Evolutionary conservation across 352 stramenopile species (phyloP).

Genomic region (Thraustochytrium striatum): DNA sequence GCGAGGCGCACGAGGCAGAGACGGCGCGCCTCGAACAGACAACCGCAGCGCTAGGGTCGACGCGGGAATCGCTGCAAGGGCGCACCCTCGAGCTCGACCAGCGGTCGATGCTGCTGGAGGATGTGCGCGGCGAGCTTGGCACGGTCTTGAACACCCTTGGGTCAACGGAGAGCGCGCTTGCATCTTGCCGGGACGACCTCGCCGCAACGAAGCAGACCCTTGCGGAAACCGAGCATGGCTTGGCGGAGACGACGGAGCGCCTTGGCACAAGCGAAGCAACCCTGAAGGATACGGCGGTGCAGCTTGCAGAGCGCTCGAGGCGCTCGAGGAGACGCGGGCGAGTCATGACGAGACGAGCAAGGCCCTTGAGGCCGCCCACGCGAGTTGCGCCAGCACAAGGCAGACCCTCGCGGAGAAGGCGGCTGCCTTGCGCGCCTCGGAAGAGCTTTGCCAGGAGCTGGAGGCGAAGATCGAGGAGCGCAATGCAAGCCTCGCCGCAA

Average conservation of each 20-base stretch:
- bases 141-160: neutral
- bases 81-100: neutral
- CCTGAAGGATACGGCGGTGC: neutral
- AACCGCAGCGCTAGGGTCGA: neutral
- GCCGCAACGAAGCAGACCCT: constrained; percentile 9
- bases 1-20: too few relatives aligned
- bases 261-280: neutral
- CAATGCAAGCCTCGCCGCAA: too few relatives aligned
- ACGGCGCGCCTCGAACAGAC: neutral
- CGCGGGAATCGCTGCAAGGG: neutral
- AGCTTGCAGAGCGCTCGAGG: too few relatives aligned
- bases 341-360: too few relatives aligned
- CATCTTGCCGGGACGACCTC: neutral
- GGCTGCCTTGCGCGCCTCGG: too few relatives aligned
- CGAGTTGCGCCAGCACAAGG: neutral
- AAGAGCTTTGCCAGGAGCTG: neutral
- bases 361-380: too few relatives aligned
- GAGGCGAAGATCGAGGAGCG: constrained; percentile 1
- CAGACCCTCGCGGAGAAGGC: too few relatives aligned
- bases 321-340: too few relatives aligned
- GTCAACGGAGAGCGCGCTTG: neutral
- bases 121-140: neutral
- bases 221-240: neutral
- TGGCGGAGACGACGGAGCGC: neutral
- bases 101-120: neutral